phyloP scores from a whole-genome alignment of 495 filamentous ascomycete species.

The Aspergillus heteromorphus region DNA sequence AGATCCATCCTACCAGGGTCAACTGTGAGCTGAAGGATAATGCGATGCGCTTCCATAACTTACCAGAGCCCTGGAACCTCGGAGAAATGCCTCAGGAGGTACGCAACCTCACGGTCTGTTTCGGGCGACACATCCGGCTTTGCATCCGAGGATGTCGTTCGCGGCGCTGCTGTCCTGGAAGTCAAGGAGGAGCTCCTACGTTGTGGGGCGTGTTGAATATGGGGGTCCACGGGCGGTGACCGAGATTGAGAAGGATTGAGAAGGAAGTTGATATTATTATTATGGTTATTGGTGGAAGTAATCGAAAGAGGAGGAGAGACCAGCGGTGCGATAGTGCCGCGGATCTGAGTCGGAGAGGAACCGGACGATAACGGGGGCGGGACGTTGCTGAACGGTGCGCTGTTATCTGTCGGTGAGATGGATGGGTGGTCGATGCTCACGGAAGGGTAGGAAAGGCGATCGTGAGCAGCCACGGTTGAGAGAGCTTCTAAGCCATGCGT shows the following conservation, averaged over 20 bases:
- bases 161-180: conserved; percentile 19
- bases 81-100: conserved; percentile 56
- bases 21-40: conserved; percentile 1
- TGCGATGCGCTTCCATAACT: conserved; percentile 10
- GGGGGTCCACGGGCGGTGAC: conserved; percentile 44
- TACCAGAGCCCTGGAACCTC: conserved; percentile 56
- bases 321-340: conserved; percentile 30
- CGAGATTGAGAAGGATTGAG: conserved; percentile 49
- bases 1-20: conserved; percentile 55
- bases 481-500: conserved; percentile 52
- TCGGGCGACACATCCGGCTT: conserved; percentile 30
- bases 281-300: conserved; percentile 33
- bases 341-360: conserved; percentile 30
- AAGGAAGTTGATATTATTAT: conserved; percentile 53
- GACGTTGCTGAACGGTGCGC: conserved; percentile 13
- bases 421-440: conserved; percentile 20
- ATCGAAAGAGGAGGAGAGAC: conserved; percentile 36
- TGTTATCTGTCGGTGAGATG: conserved; percentile 11
- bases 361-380: conserved; percentile 28
- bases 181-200: conserved; percentile 27
- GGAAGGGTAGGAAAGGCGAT: conserved; percentile 37
- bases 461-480: conserved; percentile 50
- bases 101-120: conserved; percentile 53
- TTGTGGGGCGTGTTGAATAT: conserved; percentile 31
- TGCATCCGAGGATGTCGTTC: conserved; percentile 12